phyloP scores from a whole-genome alignment of 2,329 filamentous ascomycete genomes.

The Sporothrix brunneoviolacea region DNA sequence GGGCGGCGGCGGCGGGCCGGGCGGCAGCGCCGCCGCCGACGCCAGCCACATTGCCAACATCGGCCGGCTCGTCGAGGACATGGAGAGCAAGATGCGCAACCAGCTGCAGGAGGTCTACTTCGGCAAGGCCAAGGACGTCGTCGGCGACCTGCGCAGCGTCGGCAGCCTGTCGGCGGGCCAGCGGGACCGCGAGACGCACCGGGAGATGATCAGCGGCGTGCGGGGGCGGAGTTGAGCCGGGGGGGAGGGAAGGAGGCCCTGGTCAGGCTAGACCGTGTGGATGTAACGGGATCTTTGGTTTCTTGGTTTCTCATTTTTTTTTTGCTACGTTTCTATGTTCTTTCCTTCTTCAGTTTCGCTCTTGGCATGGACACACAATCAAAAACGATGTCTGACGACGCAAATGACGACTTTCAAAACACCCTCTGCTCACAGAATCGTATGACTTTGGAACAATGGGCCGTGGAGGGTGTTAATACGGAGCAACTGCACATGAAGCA shows the following conservation, averaged over 20 bases:
- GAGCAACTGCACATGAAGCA: too few species aligned
- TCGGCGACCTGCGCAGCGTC: constrained; percentile 87
- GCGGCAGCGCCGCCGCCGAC: constrained; percentile 72
- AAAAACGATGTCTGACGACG: background rate
- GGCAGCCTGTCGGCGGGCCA: constrained; percentile 77
- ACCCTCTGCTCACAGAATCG: too few species aligned
- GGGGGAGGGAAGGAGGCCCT: background rate
- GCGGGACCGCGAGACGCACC: constrained; percentile 75
- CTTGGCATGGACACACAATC: background rate
- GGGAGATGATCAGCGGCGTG: constrained; percentile 74
- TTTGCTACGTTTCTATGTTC: background rate
- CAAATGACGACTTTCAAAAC: too few species aligned
- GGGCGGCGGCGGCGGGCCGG: too few species aligned
- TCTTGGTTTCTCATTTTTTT: background rate
- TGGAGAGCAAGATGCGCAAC: constrained; percentile 99
- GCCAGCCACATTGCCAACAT: constrained; percentile 94
- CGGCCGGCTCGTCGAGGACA: constrained; percentile 90
- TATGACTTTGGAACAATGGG: too few species aligned
- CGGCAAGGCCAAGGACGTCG: constrained; percentile 97
- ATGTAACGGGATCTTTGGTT: background rate
- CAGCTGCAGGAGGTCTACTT: constrained; percentile 98
- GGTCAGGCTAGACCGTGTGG: background rate
- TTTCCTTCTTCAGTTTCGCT: background rate
- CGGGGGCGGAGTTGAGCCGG: constrained; percentile 23
- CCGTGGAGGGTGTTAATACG: too few species aligned